Conservation (phyloP, 768 basidiomycete species). For the Piloderma croceum region DNA sequence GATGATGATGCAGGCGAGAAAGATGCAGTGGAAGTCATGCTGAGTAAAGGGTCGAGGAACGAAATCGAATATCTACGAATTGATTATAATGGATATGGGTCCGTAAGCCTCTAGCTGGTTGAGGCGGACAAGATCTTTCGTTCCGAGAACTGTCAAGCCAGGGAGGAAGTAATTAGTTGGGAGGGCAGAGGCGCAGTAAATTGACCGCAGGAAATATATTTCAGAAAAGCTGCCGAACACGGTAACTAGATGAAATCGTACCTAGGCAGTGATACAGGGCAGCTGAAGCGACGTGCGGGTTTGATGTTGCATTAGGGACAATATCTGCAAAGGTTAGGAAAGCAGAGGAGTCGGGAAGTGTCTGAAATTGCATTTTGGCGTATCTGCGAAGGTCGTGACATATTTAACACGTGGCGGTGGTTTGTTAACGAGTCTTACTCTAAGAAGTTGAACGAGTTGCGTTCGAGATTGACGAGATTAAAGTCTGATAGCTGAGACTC, state of each 20-base stretch:
- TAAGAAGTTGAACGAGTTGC: conserved; percentile 74
- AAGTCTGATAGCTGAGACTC: conserved; percentile 54
- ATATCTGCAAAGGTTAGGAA: conserved; percentile 59
- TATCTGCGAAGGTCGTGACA: conserved; percentile 44
- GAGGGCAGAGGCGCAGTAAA: too few relatives aligned
- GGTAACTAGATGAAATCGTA: conserved; percentile 23
- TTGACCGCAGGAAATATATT: too few relatives aligned
- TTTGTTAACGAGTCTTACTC: conserved; percentile 43
- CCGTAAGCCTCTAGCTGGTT: conserved; percentile 60
- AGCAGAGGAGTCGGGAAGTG: conserved; percentile 42
- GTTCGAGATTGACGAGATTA: conserved; percentile 58
- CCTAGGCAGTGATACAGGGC: conserved; percentile 86
- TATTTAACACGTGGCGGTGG: not conserved
- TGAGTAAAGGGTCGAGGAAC: too few relatives aligned
- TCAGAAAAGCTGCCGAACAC: too few relatives aligned
- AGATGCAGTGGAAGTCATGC: too few relatives aligned
- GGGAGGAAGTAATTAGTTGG: conserved; percentile 3
- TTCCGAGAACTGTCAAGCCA: conserved; percentile 55
- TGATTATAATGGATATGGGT: conserved; percentile 36
- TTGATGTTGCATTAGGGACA: conserved; percentile 61
- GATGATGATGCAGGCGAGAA: too few relatives aligned
- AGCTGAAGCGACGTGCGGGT: conserved; percentile 71
- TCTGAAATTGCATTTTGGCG: conserved; percentile 66
- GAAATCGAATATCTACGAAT: conserved; percentile 3
- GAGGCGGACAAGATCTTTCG: conserved; percentile 63